Conservation (phyloP, 2,329 filamentous ascomycete species). For the Fusarium illudens region DNA sequence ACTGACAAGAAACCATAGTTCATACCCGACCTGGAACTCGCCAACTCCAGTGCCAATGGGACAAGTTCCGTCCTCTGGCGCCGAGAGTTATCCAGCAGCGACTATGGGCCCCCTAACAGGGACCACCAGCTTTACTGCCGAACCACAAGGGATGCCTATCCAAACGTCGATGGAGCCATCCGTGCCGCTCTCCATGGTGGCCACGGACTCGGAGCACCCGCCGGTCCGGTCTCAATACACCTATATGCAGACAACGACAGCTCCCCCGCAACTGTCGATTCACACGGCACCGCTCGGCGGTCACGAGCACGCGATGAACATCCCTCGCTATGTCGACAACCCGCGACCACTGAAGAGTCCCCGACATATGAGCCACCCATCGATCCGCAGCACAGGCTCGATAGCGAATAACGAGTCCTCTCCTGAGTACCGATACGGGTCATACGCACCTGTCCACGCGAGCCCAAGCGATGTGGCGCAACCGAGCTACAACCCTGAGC, state of each 20-base stretch:
- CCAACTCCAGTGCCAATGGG: constrained; percentile 55
- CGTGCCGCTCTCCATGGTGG: constrained; percentile 60
- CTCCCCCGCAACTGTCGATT: constrained; percentile 60
- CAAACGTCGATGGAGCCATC: constrained; percentile 62
- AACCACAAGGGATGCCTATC: constrained; percentile 63
- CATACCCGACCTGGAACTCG: constrained; percentile 66
- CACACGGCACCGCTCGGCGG: constrained; percentile 46
- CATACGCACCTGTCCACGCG: constrained; percentile 47
- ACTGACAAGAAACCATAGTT: constrained; percentile 53
- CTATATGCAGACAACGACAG: constrained; percentile 61
- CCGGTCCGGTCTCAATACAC: constrained; percentile 64
- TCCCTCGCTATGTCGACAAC: constrained; percentile 67
- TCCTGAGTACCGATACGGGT: constrained; percentile 66
- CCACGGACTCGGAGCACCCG: constrained; percentile 57
- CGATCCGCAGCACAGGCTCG: constrained; percentile 60
- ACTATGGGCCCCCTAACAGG: constrained; percentile 61
- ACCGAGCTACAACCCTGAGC: constrained; percentile 44
- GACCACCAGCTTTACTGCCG: constrained; percentile 56
- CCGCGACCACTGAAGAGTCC: constrained; percentile 65
- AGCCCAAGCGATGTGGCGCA: constrained; percentile 46
- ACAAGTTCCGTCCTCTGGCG: constrained; percentile 58
- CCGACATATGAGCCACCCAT: constrained; percentile 62
- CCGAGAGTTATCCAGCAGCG: constrained; percentile 59
- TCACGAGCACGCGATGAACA: constrained; percentile 58
- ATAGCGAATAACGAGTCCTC: constrained; percentile 59